Percentiles rank a stretch among this genome's conserved stretches.
These are phyloP conservation scores for Phlyctochytrium arcticum DNA, from an alignment of 192 early-diverging fungal genomes.

Conservation along the genomic window DNA sequence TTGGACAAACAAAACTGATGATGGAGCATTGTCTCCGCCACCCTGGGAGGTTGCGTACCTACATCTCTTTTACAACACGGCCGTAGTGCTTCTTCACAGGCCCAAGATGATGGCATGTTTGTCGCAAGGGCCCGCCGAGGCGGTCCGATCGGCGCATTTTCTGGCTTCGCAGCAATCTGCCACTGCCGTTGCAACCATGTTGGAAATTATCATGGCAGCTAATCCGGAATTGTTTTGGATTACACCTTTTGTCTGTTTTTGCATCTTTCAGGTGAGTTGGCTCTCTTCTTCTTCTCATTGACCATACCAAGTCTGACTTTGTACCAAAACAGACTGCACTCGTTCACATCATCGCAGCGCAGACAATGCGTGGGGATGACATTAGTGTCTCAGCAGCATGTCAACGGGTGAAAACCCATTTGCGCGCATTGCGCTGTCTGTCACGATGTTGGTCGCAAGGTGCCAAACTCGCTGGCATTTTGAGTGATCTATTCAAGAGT, in stretches of 20 bases:
- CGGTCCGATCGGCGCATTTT: conserved; percentile 8
- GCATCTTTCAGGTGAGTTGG: conserved; percentile 24
- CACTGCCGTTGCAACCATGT: neutral
- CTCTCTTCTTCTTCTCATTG: neutral
- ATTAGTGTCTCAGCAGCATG: conserved; percentile 1
- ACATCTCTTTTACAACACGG: conserved; percentile 19
- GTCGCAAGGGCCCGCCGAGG: neutral
- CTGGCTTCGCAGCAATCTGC: conserved; percentile 10
- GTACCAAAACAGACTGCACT: conserved; percentile 12
- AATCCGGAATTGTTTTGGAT: conserved; percentile 28
- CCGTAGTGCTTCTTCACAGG: conserved; percentile 19
- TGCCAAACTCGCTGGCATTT: conserved; percentile 1
- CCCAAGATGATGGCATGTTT: conserved; percentile 27
- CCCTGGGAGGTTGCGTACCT: conserved; percentile 28
- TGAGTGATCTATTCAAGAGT: conserved; percentile 14
- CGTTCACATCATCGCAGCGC: conserved; percentile 27
- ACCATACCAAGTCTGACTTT: neutral
- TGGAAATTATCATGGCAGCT: conserved; percentile 16
- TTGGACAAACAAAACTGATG: conserved; percentile 5
- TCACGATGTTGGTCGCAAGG: conserved; percentile 26
- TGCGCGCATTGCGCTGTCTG: conserved; percentile 7
- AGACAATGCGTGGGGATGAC: conserved; percentile 17
- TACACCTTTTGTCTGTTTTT: conserved; percentile 30
- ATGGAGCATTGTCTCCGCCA: conserved; percentile 4
- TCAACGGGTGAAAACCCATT: conserved; percentile 4